Conservation (phyloP, 805 yeast genomes). For the Spathaspora passalidarum region DNA sequence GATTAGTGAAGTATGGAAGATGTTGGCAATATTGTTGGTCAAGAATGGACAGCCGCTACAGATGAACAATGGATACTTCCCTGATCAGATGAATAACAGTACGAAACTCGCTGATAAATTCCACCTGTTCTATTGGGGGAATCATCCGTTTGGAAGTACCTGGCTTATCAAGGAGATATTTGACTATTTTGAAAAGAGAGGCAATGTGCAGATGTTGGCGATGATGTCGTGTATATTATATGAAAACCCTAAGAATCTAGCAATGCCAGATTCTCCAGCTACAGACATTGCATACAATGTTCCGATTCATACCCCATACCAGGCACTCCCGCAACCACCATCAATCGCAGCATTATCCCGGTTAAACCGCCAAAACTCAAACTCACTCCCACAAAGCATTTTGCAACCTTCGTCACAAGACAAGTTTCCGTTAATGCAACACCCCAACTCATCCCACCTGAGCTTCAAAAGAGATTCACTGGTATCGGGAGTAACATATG, state of each 20-base stretch:
- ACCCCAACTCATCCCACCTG: constrained; percentile 10
- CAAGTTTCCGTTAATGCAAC: neutral
- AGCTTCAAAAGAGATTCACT: constrained; percentile 7
- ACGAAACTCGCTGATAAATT: neutral
- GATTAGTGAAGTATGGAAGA: constrained; percentile 73
- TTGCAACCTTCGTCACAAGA: neutral
- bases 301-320: constrained; percentile 49
- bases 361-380: neutral
- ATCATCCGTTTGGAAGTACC: constrained; percentile 70
- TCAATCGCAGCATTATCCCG: constrained; percentile 14
- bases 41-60: constrained; percentile 34
- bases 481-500: constrained; percentile 6
- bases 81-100: neutral
- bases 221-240: constrained; percentile 74
- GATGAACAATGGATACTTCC: constrained; percentile 2
- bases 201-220: constrained; percentile 86
- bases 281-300: constrained; percentile 20
- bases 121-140: constrained; percentile 62
- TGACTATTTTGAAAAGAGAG: constrained; percentile 56
- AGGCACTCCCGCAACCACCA: constrained; percentile 30
- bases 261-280: constrained; percentile 9
- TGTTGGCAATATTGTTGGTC: constrained; percentile 46
- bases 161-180: constrained; percentile 66
- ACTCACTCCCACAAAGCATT: constrained; percentile 1
- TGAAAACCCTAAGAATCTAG: constrained; percentile 34